These are phyloP conservation scores for Ophiostoma montium DNA, from an alignment of 2,329 filamentous ascomycete genomes.

Conservation along the genomic window DNA sequence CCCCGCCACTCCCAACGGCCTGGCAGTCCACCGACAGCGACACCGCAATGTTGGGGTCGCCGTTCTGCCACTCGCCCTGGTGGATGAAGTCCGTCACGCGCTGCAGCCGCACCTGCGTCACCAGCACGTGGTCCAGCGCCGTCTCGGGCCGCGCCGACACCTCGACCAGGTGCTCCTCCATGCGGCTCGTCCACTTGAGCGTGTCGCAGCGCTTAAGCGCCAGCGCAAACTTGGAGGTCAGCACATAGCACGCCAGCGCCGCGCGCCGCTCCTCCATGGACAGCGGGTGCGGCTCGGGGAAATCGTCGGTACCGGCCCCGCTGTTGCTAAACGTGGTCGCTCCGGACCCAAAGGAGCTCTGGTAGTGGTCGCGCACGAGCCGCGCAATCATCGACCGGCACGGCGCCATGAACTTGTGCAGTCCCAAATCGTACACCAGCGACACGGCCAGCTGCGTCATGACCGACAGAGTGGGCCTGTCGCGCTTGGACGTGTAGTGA, in stretches of 20 bases:
- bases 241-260: conserved; percentile 30
- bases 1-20: not conserved
- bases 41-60: conserved; percentile 7
- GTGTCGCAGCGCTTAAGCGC: conserved; percentile 32
- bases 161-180: conserved; percentile 40
- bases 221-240: conserved; percentile 18
- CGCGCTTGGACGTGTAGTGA: conserved; percentile 13
- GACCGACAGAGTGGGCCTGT: conserved; percentile 29
- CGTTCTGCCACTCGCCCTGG: conserved; percentile 14
- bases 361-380: conserved; percentile 6
- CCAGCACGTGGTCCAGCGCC: conserved; percentile 34
- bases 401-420: conserved; percentile 19
- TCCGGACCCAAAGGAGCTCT: not conserved
- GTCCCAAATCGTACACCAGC: conserved; percentile 30
- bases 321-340: not conserved
- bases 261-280: conserved; percentile 32
- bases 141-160: conserved; percentile 32
- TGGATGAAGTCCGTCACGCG: conserved; percentile 23
- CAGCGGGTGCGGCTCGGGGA: not conserved
- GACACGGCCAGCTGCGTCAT: conserved; percentile 28
- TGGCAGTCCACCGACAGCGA: not conserved
- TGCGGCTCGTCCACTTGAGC: conserved; percentile 41
- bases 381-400: conserved; percentile 8
- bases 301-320: conserved; percentile 9
- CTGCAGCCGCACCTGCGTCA: conserved; percentile 26